Evolutionary conservation across 139 green algal genomes (phyloP), one percentile per base, ranked within the genome.

Genomic region (Volvox reticuliferus): DNA sequence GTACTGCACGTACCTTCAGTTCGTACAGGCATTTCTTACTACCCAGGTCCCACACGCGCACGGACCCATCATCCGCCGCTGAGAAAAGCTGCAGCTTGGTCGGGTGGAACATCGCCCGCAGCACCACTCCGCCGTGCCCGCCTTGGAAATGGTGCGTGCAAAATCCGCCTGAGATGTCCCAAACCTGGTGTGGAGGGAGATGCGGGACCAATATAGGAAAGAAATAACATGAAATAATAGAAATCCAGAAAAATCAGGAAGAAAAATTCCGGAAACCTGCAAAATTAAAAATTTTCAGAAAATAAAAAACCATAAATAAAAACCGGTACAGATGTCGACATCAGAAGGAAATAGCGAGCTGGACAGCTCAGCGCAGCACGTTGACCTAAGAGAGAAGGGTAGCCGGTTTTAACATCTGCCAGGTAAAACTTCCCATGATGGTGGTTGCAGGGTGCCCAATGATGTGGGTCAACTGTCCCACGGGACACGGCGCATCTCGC

Each of bases 81-180:
- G 92, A 98, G 88, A 98, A 95, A 24, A 99, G 91, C 91, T 96
- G 93, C 50, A 98, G 92, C 69, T 97, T 90, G 89, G 97, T 95
- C 0, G 97, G 97, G 93, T 99, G 98, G 95, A 99, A 99, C 35
- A 96, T 65, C 80, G 96, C 92, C 26, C 80, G 76, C 79, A 97
- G 88, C 67, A 96, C 93, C 24, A 95, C 93, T 35, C 93, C 93
- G 17, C 91, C 94, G 94, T 99, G 97, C 9, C 96, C 96, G 12
- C 95, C 96, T 1, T 82, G 88, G 89, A 99, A 99, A 30, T 92
- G 90, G 91, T 99, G 98, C 26, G 98, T 99, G 94, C 96, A 98
- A 92, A 95, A 99, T 36, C 95, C 96, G 21, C 97, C 93, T 0
- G 88, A 88, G 86, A 99, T 94, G 92, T 95, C 93, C 18, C 93